These are phyloP conservation scores for Selaginella tamariscina DNA, from an alignment of 75 land plant genomes.

Conservation along the genomic window DNA sequence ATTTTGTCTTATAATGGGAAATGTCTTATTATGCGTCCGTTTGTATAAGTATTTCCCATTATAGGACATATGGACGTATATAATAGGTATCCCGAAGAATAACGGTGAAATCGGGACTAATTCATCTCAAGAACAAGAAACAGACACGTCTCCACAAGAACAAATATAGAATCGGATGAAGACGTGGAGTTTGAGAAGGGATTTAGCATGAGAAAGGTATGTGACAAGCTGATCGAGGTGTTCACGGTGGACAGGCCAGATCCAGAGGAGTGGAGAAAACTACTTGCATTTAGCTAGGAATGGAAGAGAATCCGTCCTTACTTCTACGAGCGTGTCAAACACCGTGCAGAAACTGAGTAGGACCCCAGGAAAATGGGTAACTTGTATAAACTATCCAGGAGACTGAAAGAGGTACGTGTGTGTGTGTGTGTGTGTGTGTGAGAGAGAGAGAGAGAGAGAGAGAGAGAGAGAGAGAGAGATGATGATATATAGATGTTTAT, in stretches of 20 bases:
- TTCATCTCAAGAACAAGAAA: too few relatives aligned
- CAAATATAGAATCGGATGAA: too few relatives aligned
- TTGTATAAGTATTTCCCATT: too few relatives aligned
- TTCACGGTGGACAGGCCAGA: constrained; percentile 65
- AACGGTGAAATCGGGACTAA: too few relatives aligned
- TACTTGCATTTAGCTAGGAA: constrained; percentile 63
- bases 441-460: too few relatives aligned
- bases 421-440: not conserved
- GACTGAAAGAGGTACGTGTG: constrained; percentile 58
- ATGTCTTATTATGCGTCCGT: too few relatives aligned
- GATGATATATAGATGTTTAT: too few relatives aligned
- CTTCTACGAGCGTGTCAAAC: constrained; percentile 48
- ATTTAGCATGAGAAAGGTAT: constrained; percentile 55
- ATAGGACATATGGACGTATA: too few relatives aligned
- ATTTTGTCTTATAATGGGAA: too few relatives aligned
- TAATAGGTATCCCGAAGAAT: too few relatives aligned
- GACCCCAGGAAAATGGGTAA: constrained; percentile 50
- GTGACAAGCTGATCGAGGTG: constrained; percentile 76
- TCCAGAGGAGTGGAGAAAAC: constrained; percentile 71
- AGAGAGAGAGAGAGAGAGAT: too few relatives aligned
- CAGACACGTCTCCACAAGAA: too few relatives aligned
- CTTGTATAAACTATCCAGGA: constrained; percentile 38
- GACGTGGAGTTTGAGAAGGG: constrained; percentile 53
- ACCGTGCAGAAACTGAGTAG: constrained; percentile 37
- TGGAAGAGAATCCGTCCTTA: constrained; percentile 67